These are phyloP conservation scores for Platanthera guangdongensis DNA, from an alignment of 106 monocot species.

Conservation along the genomic window DNA sequence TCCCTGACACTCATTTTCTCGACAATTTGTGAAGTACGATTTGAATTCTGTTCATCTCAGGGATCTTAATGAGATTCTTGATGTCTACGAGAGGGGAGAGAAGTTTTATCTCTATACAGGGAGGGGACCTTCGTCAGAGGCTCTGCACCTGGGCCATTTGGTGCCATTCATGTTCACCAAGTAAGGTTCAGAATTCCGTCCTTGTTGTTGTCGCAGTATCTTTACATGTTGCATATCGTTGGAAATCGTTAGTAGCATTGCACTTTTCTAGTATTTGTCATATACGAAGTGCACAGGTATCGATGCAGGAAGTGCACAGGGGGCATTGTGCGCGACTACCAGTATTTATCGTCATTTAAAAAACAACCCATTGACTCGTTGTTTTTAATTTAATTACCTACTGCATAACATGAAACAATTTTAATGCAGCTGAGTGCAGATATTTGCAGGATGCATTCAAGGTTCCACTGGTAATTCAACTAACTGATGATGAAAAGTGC, in stretches of 20 bases:
- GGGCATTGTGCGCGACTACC: too few relatives aligned
- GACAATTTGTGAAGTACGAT: background rate
- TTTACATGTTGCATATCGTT: too few relatives aligned
- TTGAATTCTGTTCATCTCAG: slow-evolving; percentile 22
- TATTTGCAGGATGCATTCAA: slow-evolving; percentile 99
- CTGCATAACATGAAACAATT: background rate
- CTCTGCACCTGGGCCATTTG: slow-evolving; percentile 89
- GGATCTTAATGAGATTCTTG: slow-evolving; percentile 84
- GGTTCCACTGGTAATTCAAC: slow-evolving; percentile 93
- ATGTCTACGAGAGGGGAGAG: slow-evolving; percentile 80
- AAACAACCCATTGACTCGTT: too few relatives aligned
- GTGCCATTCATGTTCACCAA: slow-evolving; percentile 99
- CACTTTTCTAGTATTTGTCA: too few relatives aligned
- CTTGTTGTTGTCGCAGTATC: too few relatives aligned
- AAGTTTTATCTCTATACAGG: slow-evolving; percentile 96
- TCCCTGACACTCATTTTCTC: background rate
- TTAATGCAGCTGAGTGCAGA: slow-evolving; percentile 26
- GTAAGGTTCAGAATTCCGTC: slow-evolving; percentile 25
- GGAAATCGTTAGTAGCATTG: too few relatives aligned
- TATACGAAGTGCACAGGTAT: too few relatives aligned
- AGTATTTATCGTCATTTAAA: too few relatives aligned
- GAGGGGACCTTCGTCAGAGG: slow-evolving; percentile 89
- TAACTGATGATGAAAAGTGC: slow-evolving; percentile 97
- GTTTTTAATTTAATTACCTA: too few relatives aligned
- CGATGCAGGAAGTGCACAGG: too few relatives aligned